A percentile compares a stretch with the other conserved stretches of the same genome.
These are phyloP conservation scores for Skeletonema grethae DNA, from an alignment of 108 stramenopile species.

Conservation along the genomic window DNA sequence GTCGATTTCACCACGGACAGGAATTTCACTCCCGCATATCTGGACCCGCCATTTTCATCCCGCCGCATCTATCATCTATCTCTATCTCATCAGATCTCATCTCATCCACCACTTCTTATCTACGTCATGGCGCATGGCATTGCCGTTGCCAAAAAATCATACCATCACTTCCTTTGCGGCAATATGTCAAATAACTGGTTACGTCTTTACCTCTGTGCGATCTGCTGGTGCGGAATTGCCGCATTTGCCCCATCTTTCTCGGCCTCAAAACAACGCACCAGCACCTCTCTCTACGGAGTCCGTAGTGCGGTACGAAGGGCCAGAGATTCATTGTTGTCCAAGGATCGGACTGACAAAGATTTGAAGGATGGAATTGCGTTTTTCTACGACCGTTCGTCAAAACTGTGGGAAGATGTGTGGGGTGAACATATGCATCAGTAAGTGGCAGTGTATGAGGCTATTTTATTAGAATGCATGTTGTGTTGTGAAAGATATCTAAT, in stretches of 20 bases:
- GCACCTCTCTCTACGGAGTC: slow-evolving; percentile 39
- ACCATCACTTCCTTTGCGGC: neutral
- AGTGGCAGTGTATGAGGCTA: neutral
- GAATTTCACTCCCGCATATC: too few relatives aligned
- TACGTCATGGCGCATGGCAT: too few relatives aligned
- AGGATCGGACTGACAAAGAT: slow-evolving; percentile 79
- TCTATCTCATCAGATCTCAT: too few relatives aligned
- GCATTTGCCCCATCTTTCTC: neutral
- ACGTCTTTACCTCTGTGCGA: neutral
- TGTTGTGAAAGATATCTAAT: neutral
- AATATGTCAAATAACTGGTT: neutral
- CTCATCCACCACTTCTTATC: too few relatives aligned
- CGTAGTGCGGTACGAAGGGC: slow-evolving; percentile 47
- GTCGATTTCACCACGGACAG: too few relatives aligned
- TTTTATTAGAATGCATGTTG: neutral
- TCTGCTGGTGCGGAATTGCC: neutral
- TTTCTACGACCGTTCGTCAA: slow-evolving; percentile 93
- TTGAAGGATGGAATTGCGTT: slow-evolving; percentile 94
- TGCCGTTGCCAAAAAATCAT: too few relatives aligned
- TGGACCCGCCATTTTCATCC: too few relatives aligned
- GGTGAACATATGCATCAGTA: slow-evolving; percentile 88
- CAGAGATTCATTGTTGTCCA: slow-evolving; percentile 64
- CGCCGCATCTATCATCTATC: too few relatives aligned
- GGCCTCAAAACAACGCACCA: neutral
- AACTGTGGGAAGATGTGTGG: slow-evolving; percentile 96